Base-by-base conservation (phyloP, 2,329 filamentous ascomycete genomes). In the Diplodia scrobiculata region DNA sequence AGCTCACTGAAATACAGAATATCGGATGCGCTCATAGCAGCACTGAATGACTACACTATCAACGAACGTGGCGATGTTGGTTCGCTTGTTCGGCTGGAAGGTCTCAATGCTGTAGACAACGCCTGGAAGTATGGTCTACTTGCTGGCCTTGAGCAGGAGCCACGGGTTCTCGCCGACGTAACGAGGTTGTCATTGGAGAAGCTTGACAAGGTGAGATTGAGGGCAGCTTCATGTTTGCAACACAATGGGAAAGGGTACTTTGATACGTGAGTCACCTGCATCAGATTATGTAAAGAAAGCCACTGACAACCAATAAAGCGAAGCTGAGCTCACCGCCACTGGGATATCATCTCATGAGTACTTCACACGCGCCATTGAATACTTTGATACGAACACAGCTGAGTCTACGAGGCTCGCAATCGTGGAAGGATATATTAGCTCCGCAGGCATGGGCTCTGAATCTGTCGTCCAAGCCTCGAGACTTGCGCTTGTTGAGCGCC, bases 61-160 rank as follows among this genome's bases (percentile, higher is more conserved):
- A 94, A 91, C 70, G 89, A 93, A 14, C 84, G 92, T 66, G 95
- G 95, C 17, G 95, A 99, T 73, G 85, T 98, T 58, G 95, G 95
- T 5, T 96, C 93, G 0, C 86, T 93, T 63, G 90, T 96, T 3
- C 86, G 95, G 3, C 81, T 94, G 5, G 89, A 93, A 75, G 93
- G 91, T 27, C 84, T 97, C 13, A 84, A 86, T 67, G 87, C 86
- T 2, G 81, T 92, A 1, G 87, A 84, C 78, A 74, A 73, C 38
- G 75, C 74, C 6, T 79, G 75, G 72, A 67, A 67, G 19, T 25
- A 32, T 10, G 53, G 64, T 14, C 32, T 66, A 5, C 45, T 59
- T 4, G n/a, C 66, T 66, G 34, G 70, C 62, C 13, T 53, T 70
- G 10, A 68, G 75, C 19, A 68, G 68, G 4, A 60, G 11, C 47